Evolutionary conservation across 352 stramenopile species (phyloP).

Genomic region (Pythium oligandrum): DNA sequence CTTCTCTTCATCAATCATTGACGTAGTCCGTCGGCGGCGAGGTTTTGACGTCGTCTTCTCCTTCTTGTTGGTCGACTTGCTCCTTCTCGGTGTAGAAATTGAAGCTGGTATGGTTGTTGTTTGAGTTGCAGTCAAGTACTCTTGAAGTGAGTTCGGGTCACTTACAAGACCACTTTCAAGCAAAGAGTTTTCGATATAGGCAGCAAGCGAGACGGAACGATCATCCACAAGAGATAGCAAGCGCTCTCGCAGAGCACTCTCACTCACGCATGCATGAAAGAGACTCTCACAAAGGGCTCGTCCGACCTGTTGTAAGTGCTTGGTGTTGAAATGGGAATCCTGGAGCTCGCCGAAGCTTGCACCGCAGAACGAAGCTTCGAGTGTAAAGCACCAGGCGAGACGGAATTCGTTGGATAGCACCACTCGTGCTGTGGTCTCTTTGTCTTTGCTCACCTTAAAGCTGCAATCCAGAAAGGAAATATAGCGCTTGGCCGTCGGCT

Average conservation of each 20-base stretch:
- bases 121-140: background rate
- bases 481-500: conserved; percentile 63
- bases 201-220: conserved; percentile 23
- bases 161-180: conserved; percentile 27
- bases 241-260: conserved; percentile 25
- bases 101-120: conserved; percentile 10
- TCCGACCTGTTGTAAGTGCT: conserved; percentile 46
- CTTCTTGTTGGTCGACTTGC: conserved; percentile 3
- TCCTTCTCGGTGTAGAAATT: conserved; percentile 17
- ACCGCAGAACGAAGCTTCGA: conserved; percentile 87
- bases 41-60: background rate
- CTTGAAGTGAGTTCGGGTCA: background rate
- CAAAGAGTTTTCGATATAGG: conserved; percentile 32
- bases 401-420: conserved; percentile 78
- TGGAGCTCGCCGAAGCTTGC: conserved; percentile 60
- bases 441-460: conserved; percentile 79
- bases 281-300: conserved; percentile 45
- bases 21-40: conserved; percentile 1
- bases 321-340: conserved; percentile 64
- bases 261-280: conserved; percentile 32
- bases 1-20: background rate
- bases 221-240: conserved; percentile 32
- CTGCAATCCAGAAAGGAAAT: conserved; percentile 67
- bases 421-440: conserved; percentile 77
- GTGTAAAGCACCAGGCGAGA: conserved; percentile 75